Percentiles rank a stretch among this genome's conserved stretches.
These are phyloP conservation scores for Solanum sparsipilum DNA, from an alignment of 257 asterid genomes.

Conservation along the genomic window DNA sequence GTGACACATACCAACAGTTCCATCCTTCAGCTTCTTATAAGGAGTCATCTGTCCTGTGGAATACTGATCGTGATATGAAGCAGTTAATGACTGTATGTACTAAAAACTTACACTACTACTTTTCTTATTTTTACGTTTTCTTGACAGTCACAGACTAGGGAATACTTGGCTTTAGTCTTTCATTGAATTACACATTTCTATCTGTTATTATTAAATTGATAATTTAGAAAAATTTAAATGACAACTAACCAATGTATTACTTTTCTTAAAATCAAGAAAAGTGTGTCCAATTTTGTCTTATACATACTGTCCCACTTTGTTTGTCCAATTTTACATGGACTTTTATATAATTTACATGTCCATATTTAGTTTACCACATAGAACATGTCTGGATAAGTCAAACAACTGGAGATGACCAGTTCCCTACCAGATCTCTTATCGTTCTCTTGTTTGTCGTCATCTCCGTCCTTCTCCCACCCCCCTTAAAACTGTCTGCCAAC, in stretches of 20 bases:
- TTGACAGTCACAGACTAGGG: background rate
- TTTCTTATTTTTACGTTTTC: background rate
- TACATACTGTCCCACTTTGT: background rate
- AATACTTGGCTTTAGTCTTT: background rate
- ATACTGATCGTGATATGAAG: constrained; percentile 41
- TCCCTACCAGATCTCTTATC: background rate
- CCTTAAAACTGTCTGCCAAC: background rate
- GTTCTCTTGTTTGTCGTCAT: background rate
- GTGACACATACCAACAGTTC: constrained; percentile 64
- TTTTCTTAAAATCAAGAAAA: background rate
- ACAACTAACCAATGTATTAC: background rate
- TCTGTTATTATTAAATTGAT: background rate
- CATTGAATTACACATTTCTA: background rate
- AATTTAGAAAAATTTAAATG: background rate
- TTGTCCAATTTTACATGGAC: background rate
- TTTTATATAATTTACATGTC: background rate
- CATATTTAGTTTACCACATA: background rate
- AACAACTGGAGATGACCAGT: background rate
- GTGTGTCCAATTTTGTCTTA: background rate
- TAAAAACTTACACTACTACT: background rate
- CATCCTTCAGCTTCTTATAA: constrained; percentile 28
- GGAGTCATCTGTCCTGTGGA: constrained; percentile 23
- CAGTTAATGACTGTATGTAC: constrained; percentile 53
- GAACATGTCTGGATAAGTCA: background rate
- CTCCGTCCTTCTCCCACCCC: background rate